phyloP scores from a whole-genome alignment of 768 basidiomycete species.

The Leccinum fibrillosum region DNA sequence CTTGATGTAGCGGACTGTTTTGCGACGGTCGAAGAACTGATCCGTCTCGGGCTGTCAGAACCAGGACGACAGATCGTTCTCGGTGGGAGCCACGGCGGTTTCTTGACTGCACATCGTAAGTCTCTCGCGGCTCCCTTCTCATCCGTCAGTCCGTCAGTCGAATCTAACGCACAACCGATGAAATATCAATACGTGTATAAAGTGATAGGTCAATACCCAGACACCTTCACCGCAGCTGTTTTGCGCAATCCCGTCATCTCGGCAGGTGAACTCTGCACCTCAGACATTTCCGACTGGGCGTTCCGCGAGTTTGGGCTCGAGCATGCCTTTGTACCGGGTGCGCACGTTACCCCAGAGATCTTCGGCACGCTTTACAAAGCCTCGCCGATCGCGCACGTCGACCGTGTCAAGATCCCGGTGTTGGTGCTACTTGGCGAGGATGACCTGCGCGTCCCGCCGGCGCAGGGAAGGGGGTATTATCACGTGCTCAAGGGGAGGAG shows the following conservation, averaged over 20 bases:
- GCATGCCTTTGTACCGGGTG: constrained; percentile 29
- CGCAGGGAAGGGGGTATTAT: constrained; percentile 61
- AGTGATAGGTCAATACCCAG: constrained; percentile 66
- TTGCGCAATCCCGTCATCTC: constrained; percentile 71
- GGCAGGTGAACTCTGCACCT: constrained; percentile 48
- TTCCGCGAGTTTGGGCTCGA: constrained; percentile 39
- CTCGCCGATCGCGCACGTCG: constrained; percentile 57
- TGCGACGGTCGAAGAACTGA: constrained; percentile 49
- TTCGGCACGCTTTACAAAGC: constrained; percentile 43
- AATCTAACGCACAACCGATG: not conserved
- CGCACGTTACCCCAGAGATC: constrained; percentile 42
- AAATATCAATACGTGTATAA: not conserved
- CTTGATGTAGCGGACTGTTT: constrained; percentile 68
- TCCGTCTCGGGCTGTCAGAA: constrained; percentile 46
- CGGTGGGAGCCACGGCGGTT: constrained; percentile 75
- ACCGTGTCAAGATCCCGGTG: constrained; percentile 49
- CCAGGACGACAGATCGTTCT: constrained; percentile 51
- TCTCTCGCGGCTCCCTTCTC: not conserved
- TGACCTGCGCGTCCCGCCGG: constrained; percentile 61
- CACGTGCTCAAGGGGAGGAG: constrained; percentile 54
- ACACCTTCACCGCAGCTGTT: constrained; percentile 57
- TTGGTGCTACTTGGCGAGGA: constrained; percentile 56
- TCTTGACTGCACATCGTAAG: constrained; percentile 56
- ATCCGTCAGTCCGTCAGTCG: not conserved
- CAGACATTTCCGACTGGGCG: constrained; percentile 71